These are phyloP conservation scores for Trebouxia gelatinosa DNA, from an alignment of 163 green algal species.

Conservation along the genomic window DNA sequence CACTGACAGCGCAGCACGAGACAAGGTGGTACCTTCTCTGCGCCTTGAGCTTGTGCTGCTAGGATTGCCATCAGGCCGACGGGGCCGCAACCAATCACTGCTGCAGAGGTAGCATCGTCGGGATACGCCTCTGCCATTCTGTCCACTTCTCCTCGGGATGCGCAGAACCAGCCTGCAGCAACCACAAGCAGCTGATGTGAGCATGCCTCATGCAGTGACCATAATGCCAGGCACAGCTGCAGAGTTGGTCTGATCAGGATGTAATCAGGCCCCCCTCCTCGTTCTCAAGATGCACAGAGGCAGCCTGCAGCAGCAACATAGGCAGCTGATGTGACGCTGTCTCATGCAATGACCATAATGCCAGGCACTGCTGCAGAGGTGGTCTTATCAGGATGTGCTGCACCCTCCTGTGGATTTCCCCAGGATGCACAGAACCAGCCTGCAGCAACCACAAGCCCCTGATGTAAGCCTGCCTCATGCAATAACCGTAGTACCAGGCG, in stretches of 20 bases:
- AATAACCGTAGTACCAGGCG: no score
- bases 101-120: slow-evolving; percentile 47
- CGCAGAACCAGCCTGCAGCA: no score
- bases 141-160: slow-evolving; percentile 21
- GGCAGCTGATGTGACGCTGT: no score
- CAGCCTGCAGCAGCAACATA: no score
- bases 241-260: slow-evolving; percentile 26
- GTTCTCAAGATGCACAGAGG: no score
- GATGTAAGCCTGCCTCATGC: no score
- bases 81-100: slow-evolving; percentile 70
- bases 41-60: slow-evolving; percentile 52
- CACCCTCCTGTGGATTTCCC: no score
- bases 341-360: slow-evolving; percentile 66
- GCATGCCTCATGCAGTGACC: slow-evolving; percentile 47
- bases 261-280: neutral
- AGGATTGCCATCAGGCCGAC: slow-evolving; percentile 67
- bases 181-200: no score
- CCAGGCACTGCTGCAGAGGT: slow-evolving; percentile 62
- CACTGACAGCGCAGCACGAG: no score
- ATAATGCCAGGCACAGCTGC: slow-evolving; percentile 59
- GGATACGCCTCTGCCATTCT: slow-evolving; percentile 6
- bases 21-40: slow-evolving; percentile 41
- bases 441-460: no score
- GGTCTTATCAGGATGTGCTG: neutral
- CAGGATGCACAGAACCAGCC: no score